These are phyloP conservation scores for Diospyros lotus DNA, from an alignment of 148 eudicot genomes.

Conservation along the genomic window DNA sequence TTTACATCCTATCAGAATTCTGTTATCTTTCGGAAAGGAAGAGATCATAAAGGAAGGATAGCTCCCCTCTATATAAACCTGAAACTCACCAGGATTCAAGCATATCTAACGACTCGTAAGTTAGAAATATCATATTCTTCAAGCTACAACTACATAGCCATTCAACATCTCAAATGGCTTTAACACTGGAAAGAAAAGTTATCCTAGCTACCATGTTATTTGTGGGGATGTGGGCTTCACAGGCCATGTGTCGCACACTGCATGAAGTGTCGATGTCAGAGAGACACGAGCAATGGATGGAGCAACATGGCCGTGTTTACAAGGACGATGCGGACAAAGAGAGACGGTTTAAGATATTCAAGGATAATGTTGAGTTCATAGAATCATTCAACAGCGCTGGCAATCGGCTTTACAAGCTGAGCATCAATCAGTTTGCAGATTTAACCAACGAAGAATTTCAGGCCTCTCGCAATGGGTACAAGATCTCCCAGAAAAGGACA, in stretches of 20 bases:
- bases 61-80: too few relatives aligned
- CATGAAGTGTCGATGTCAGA: slow-evolving; percentile 15
- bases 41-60: too few relatives aligned
- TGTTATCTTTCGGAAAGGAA: too few relatives aligned
- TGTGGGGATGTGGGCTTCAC: slow-evolving; percentile 1
- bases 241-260: slow-evolving; percentile 15
- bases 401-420: slow-evolving; percentile 21
- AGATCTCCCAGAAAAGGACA: not conserved
- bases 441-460: slow-evolving; percentile 30
- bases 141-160: too few relatives aligned
- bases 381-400: slow-evolving; percentile 21
- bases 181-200: too few relatives aligned
- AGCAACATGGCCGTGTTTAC: slow-evolving; percentile 18
- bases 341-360: slow-evolving; percentile 26
- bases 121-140: too few relatives aligned
- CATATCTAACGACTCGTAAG: too few relatives aligned
- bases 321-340: slow-evolving; percentile 26
- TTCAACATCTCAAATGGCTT: too few relatives aligned
- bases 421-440: slow-evolving; percentile 27
- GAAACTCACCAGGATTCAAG: too few relatives aligned
- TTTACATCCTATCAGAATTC: too few relatives aligned
- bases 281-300: slow-evolving; percentile 29
- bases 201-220: too few relatives aligned
- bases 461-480: slow-evolving; percentile 22
- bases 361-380: slow-evolving; percentile 20